Percentiles rank a stretch among this genome's conserved stretches.
Conservation (phyloP, 2,329 filamentous ascomycete genomes). For the Aspergillus sp. region DNA sequence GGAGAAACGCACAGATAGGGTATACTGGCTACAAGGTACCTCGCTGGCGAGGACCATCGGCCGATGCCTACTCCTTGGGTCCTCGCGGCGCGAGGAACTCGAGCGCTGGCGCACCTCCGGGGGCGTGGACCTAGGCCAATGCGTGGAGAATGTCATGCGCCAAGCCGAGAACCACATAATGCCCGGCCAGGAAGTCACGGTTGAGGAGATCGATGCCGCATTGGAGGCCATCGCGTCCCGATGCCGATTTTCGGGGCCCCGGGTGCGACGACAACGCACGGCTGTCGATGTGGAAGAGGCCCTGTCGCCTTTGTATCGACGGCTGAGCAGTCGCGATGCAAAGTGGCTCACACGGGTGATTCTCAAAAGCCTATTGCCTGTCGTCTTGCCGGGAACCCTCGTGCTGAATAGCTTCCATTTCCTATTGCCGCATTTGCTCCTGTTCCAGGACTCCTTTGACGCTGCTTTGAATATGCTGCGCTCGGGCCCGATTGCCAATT, state of each 20-base stretch:
- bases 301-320: constrained; percentile 57
- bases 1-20: constrained; percentile 71
- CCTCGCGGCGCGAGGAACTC: constrained; percentile 60
- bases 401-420: constrained; percentile 65
- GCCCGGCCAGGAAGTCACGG: constrained; percentile 50
- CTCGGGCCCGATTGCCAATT: constrained; percentile 30
- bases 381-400: constrained; percentile 57
- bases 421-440: constrained; percentile 65
- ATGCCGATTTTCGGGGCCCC: constrained; percentile 68
- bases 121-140: constrained; percentile 67
- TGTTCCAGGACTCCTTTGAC: constrained; percentile 66
- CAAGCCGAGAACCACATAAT: constrained; percentile 51
- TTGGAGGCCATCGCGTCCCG: constrained; percentile 66
- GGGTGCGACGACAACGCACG: constrained; percentile 47
- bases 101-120: constrained; percentile 59
- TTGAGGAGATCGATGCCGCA: constrained; percentile 69
- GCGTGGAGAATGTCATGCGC: constrained; percentile 63
- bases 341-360: constrained; percentile 87
- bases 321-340: constrained; percentile 64
- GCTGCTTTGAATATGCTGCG: constrained; percentile 57
- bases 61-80: constrained; percentile 63
- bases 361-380: constrained; percentile 70
- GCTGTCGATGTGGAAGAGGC: constrained; percentile 43
- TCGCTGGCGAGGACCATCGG: constrained; percentile 66
- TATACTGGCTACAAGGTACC: constrained; percentile 66